A percentile compares a stretch with the other conserved stretches of the same genome.
Evolutionary conservation across 345 rosid species (phyloP).

Genomic region (Limnanthes douglasii): DNA sequence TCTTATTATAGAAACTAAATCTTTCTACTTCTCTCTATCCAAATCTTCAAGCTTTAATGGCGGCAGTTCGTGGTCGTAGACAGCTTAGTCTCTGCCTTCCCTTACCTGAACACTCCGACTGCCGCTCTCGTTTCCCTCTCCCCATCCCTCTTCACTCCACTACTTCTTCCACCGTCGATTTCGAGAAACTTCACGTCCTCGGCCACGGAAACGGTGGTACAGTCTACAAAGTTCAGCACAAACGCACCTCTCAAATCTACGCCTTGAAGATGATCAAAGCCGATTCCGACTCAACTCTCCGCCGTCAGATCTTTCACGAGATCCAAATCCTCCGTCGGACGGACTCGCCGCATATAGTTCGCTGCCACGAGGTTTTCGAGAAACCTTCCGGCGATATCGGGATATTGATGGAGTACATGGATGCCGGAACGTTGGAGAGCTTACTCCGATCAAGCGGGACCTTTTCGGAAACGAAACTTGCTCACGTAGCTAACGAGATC

Average conservation of each 20-base stretch:
- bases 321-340: constrained; percentile 74
- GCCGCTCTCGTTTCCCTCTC: constrained; percentile 6
- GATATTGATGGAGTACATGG: constrained; percentile 79
- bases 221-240: constrained; percentile 63
- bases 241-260: constrained; percentile 31
- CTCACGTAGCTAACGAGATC: constrained; percentile 42
- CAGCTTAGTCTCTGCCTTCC: constrained; percentile 80
- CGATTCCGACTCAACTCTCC: constrained; percentile 37
- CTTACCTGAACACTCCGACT: constrained; percentile 22
- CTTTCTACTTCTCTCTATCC: background rate
- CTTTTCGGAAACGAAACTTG: constrained; percentile 32
- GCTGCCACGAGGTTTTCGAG: constrained; percentile 42
- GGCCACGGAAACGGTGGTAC: constrained; percentile 87
- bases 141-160: constrained; percentile 3
- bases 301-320: constrained; percentile 55
- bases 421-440: constrained; percentile 49
- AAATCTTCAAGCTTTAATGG: constrained; percentile 20
- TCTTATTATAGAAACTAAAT: constrained; percentile 1
- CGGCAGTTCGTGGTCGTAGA: constrained; percentile 59
- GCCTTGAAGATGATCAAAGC: constrained; percentile 59
- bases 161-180: constrained; percentile 21
- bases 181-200: constrained; percentile 51
- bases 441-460: constrained; percentile 22
- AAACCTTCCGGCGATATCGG: constrained; percentile 52
- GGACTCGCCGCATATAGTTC: constrained; percentile 48